These are phyloP conservation scores for Tulasnella sp. DNA, from an alignment of 768 basidiomycete species.

Conservation along the genomic window DNA sequence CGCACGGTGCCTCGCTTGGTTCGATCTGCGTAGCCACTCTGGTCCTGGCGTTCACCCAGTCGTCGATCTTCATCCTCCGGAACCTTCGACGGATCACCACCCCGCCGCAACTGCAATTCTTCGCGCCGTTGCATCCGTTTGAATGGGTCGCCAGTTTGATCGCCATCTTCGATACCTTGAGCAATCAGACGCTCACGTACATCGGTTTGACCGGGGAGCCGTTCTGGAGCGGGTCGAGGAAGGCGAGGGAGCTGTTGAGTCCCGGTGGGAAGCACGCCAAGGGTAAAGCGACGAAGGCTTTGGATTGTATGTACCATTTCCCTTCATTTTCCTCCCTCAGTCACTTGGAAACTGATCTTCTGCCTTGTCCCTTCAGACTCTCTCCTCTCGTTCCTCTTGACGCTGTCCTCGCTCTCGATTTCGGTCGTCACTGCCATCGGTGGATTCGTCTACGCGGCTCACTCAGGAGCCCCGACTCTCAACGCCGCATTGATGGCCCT, in stretches of 20 bases:
- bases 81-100: slow-evolving; percentile 14
- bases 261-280: slow-evolving; percentile 21
- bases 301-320: slow-evolving; percentile 28
- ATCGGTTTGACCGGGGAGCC: slow-evolving; percentile 63
- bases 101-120: slow-evolving; percentile 15
- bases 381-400: slow-evolving; percentile 51
- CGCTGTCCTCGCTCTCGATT: slow-evolving; percentile 57
- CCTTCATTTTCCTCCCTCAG: background rate
- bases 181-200: slow-evolving; percentile 59
- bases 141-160: slow-evolving; percentile 26
- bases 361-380: slow-evolving; percentile 35
- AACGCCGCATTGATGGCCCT: slow-evolving; percentile 66
- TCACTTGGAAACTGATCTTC: background rate
- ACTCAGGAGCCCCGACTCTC: slow-evolving; percentile 55
- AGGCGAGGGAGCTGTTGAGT: slow-evolving; percentile 45
- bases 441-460: slow-evolving; percentile 84
- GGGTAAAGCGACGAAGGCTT: slow-evolving; percentile 20
- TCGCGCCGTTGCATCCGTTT: slow-evolving; percentile 20
- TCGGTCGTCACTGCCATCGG: slow-evolving; percentile 71
- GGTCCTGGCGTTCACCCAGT: slow-evolving; percentile 48
- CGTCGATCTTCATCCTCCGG: slow-evolving; percentile 8
- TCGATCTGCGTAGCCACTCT: slow-evolving; percentile 66
- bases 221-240: slow-evolving; percentile 47
- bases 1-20: slow-evolving; percentile 73
- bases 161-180: slow-evolving; percentile 36